These are phyloP conservation scores for Bidens hawaiensis DNA, from an alignment of 140 eudicot species.

Conservation along the genomic window DNA sequence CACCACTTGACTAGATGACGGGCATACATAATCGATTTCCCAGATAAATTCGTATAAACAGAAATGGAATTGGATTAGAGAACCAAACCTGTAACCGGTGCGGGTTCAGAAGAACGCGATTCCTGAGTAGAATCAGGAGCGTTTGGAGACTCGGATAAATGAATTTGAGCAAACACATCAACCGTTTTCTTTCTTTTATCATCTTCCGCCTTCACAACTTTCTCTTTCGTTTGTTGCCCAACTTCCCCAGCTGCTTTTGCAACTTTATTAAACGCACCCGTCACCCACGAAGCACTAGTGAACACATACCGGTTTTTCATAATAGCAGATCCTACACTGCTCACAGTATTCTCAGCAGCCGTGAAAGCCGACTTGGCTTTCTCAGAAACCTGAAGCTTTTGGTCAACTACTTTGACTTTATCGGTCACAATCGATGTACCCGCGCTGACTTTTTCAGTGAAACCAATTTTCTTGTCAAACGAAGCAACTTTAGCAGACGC, in stretches of 20 bases:
- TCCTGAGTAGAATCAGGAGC: constrained; percentile 37
- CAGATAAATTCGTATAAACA: constrained; percentile 10
- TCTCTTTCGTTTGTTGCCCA: constrained; percentile 84
- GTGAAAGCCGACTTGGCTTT: constrained; percentile 80
- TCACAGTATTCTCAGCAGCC: constrained; percentile 75
- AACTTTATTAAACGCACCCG: constrained; percentile 76
- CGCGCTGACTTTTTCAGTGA: constrained; percentile 64
- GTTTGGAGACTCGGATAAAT: constrained; percentile 68
- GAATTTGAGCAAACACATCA: constrained; percentile 70
- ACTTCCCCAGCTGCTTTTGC: constrained; percentile 87
- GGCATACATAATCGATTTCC: constrained; percentile 20
- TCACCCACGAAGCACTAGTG: constrained; percentile 74
- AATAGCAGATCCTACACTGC: constrained; percentile 74
- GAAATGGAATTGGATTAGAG: constrained; percentile 20
- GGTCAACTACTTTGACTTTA: constrained; percentile 78
- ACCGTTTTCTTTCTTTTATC: constrained; percentile 70
- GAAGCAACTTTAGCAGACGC: constrained; percentile 82
- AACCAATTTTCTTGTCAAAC: constrained; percentile 71
- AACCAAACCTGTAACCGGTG: constrained; percentile 72
- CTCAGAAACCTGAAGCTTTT: constrained; percentile 78
- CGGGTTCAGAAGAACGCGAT: constrained; percentile 56
- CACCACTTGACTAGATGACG: constrained; percentile 21
- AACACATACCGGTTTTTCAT: constrained; percentile 84
- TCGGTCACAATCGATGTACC: constrained; percentile 68
- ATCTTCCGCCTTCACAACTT: constrained; percentile 64